Evolutionary conservation across 305 asterid genomes (phyloP).

Genomic region (Solanum hybrid): DNA sequence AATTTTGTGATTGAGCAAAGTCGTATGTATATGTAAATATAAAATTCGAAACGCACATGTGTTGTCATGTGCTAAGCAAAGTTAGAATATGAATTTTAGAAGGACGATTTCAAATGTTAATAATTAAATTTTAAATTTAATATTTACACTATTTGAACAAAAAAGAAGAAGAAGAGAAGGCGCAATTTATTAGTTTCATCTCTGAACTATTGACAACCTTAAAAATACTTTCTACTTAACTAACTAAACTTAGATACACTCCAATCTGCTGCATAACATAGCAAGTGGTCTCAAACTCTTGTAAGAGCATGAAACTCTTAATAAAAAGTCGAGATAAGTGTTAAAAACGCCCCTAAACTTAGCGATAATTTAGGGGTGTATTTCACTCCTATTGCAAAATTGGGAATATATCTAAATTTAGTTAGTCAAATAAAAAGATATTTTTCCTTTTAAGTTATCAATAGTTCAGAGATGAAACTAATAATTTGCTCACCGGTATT

Average conservation of each 20-base stretch:
- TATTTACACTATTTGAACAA: not conserved
- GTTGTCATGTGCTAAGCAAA: not conserved
- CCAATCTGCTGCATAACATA: not conserved
- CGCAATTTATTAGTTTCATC: not conserved
- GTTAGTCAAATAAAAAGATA: not conserved
- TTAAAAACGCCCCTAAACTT: not conserved
- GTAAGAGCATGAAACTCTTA: not conserved
- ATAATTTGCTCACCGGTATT: accelerated
- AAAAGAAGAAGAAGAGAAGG: too few relatives aligned
- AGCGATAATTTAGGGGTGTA: not conserved
- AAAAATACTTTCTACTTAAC: not conserved
- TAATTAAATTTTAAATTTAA: not conserved
- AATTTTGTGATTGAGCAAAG: not conserved
- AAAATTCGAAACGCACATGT: not conserved
- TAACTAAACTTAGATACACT: not conserved
- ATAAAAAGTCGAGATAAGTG: not conserved
- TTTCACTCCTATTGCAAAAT: not conserved
- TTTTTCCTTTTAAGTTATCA: not conserved
- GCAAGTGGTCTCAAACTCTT: not conserved
- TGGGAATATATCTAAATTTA: not conserved
- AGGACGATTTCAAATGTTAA: not conserved
- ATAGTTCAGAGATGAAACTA: not conserved
- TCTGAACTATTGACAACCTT: not conserved
- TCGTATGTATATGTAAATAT: not conserved
- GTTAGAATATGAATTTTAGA: not conserved